phyloP scores from a whole-genome alignment of 768 basidiomycete species.

The Suillus decipiens region DNA sequence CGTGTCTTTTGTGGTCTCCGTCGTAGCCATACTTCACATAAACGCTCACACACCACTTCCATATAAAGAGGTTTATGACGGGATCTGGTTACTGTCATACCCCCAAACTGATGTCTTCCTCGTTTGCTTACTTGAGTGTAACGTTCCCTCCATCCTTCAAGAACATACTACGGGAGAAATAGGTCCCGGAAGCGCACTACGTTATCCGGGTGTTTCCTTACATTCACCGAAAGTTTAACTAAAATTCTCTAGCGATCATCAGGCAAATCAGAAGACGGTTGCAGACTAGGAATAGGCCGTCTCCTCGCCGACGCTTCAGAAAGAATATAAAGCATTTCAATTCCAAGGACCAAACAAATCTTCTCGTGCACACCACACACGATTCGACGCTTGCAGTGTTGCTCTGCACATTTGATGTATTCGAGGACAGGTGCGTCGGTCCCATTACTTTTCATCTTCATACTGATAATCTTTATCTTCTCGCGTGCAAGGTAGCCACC shows the following conservation, averaged over 20 bases:
- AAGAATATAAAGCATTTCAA: constrained; percentile 56
- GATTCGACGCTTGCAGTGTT: constrained; percentile 72
- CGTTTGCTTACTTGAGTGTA: constrained; percentile 98
- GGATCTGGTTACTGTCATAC: constrained; percentile 97
- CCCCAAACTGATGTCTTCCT: constrained; percentile 99
- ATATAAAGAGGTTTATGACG: constrained; percentile 93
- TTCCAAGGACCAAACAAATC: constrained; percentile 51
- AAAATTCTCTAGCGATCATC: constrained; percentile 17
- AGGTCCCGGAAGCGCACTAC: constrained; percentile 99
- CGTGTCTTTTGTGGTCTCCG: constrained; percentile 33
- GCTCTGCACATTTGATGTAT: constrained; percentile 66
- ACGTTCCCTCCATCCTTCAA: constrained; percentile 98
- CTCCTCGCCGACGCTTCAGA: constrained; percentile 61
- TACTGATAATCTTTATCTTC: not conserved
- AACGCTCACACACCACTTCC: constrained; percentile 19
- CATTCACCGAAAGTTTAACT: not conserved
- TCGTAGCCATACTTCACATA: constrained; percentile 10
- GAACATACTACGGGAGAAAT: constrained; percentile 99
- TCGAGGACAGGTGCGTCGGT: constrained; percentile 59
- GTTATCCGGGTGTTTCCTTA: constrained; percentile 65
- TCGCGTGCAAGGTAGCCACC: constrained; percentile 60
- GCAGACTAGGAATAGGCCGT: constrained; percentile 75
- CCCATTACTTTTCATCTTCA: not conserved
- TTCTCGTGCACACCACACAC: constrained; percentile 72
- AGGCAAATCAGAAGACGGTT: constrained; percentile 77